Percentiles rank a stretch among this genome's conserved stretches.
These are phyloP conservation scores for Ceriops zippeliana DNA, from an alignment of 345 rosid species.

Conservation along the genomic window DNA sequence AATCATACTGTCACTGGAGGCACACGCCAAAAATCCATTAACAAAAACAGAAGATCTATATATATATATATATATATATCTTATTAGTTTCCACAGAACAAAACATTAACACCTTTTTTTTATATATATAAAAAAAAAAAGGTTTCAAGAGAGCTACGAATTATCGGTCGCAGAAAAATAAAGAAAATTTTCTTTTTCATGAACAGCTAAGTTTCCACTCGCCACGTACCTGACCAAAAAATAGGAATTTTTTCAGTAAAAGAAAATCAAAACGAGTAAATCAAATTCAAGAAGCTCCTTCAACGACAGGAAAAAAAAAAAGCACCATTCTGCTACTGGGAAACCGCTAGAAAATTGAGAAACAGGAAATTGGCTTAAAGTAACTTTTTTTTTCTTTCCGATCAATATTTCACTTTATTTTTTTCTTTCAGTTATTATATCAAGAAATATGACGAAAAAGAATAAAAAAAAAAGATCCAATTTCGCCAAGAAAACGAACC, in stretches of 20 bases:
- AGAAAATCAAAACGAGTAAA: not conserved
- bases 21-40: too few species aligned
- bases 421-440: not conserved
- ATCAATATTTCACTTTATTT: not conserved
- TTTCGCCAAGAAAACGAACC: not conserved
- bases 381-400: too few species aligned
- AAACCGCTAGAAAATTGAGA: not conserved
- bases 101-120: too few species aligned
- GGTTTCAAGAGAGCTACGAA: too few species aligned
- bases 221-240: not conserved
- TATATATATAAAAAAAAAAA: too few species aligned
- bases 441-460: not conserved
- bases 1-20: too few species aligned
- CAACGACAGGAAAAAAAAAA: not conserved
- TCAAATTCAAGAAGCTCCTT: not conserved
- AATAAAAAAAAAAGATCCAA: not conserved
- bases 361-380: too few species aligned
- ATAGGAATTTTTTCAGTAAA: not conserved
- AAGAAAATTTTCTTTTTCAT: not conserved
- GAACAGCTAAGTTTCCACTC: not conserved
- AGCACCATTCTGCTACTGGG: not conserved
- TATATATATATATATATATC: too few species aligned
- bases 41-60: too few species aligned
- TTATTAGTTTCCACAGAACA: not conserved
- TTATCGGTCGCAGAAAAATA: too few species aligned